Percentiles rank a stretch among this genome's conserved stretches.
Conservation (phyloP, 2,329 filamentous ascomycete genomes). For the Aspergillus cejpii region DNA sequence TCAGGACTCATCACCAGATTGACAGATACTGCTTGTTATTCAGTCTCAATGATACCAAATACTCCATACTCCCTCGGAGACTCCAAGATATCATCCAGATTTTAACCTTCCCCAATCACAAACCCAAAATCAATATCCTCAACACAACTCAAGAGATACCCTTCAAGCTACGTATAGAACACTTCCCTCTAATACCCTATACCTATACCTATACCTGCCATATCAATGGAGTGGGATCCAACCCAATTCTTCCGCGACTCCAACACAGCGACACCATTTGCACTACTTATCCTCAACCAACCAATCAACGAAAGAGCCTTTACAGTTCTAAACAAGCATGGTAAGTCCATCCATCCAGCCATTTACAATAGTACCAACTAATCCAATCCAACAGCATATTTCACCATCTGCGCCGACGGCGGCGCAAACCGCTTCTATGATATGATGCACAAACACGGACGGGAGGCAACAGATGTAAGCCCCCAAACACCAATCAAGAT, state of each 20-base stretch:
- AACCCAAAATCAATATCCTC: too few relatives aligned
- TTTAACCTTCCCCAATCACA: too few relatives aligned
- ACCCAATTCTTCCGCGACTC: conserved; percentile 36
- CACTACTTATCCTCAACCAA: conserved; percentile 56
- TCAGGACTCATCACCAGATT: too few relatives aligned
- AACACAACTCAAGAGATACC: too few relatives aligned
- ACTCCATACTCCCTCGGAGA: too few relatives aligned
- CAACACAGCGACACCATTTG: conserved; percentile 32
- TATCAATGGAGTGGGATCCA: conserved; percentile 37
- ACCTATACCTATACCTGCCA: background rate
- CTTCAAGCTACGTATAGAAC: too few relatives aligned
- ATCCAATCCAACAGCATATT: conserved; percentile 45
- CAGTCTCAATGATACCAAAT: too few relatives aligned
- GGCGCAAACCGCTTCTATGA: conserved; percentile 72
- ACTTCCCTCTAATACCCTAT: too few relatives aligned
- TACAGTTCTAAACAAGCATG: conserved; percentile 32
- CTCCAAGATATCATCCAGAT: too few relatives aligned
- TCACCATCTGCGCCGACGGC: conserved; percentile 79
- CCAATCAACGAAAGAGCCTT: conserved; percentile 47
- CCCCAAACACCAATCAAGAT: too few relatives aligned
- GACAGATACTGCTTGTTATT: too few relatives aligned
- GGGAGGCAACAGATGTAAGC: conserved; percentile 30
- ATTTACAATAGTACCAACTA: background rate
- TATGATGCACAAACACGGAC: conserved; percentile 34
- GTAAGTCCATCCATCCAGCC: conserved; percentile 18